Evolutionary conservation across 345 rosid genomes (phyloP).

Genomic region (Hibiscus tridactylites): DNA sequence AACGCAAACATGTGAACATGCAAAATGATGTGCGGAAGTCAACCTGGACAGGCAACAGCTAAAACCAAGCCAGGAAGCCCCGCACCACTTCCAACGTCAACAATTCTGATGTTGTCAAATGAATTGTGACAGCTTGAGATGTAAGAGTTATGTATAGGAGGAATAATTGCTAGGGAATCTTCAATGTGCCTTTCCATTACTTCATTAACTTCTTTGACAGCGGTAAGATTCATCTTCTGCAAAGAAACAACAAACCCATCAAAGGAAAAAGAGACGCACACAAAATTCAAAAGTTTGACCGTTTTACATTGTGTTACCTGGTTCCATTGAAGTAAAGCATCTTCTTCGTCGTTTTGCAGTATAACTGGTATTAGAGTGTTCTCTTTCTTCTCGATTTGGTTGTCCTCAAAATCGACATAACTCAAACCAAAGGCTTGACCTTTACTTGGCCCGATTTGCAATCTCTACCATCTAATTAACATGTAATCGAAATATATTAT

Average conservation of each 20-base stretch:
- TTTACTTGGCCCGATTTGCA: too few species aligned
- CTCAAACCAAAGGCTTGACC: too few species aligned
- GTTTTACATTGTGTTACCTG: conserved; percentile 30
- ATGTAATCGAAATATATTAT: too few species aligned
- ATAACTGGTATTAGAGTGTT: too few species aligned
- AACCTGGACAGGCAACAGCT: conserved; percentile 79
- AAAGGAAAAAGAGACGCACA: neutral
- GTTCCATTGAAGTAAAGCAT: conserved; percentile 77
- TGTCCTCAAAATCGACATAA: too few species aligned
- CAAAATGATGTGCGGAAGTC: neutral
- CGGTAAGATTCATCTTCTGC: conserved; percentile 85
- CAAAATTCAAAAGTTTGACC: neutral
- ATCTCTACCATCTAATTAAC: too few species aligned
- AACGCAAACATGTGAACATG: neutral
- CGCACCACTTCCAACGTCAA: conserved; percentile 84
- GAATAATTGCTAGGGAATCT: conserved; percentile 76
- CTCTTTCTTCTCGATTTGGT: too few species aligned
- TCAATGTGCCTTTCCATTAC: conserved; percentile 80
- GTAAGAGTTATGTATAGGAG: conserved; percentile 43
- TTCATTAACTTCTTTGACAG: conserved; percentile 55
- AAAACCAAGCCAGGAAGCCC: conserved; percentile 89
- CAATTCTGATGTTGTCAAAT: conserved; percentile 33
- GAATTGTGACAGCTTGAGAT: conserved; percentile 28
- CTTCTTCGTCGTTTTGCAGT: conserved; percentile 15
- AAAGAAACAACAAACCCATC: conserved; percentile 3